Conservation (phyloP, 768 basidiomycete genomes). For the Russula compacta region DNA sequence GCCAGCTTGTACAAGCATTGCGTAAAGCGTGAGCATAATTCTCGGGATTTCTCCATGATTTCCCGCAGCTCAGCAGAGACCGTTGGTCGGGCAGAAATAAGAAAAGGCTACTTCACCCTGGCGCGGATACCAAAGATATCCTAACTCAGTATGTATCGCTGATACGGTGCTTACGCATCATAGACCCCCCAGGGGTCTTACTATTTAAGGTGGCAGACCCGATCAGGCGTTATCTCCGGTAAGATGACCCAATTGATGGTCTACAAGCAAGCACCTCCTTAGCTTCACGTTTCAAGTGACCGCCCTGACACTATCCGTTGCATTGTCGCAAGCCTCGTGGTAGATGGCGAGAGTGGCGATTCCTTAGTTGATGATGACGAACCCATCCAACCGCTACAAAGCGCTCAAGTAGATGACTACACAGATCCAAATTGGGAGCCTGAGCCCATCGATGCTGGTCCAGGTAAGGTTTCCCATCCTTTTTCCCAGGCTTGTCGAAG, state of each 20-base stretch:
- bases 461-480: slow-evolving; percentile 42
- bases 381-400: slow-evolving; percentile 64
- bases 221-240: slow-evolving; percentile 84
- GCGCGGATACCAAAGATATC: slow-evolving; percentile 89
- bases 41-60: not conserved
- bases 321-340: slow-evolving; percentile 86
- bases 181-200: slow-evolving; percentile 90
- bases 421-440: slow-evolving; percentile 91
- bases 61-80: slow-evolving; percentile 1
- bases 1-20: slow-evolving; percentile 63
- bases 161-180: slow-evolving; percentile 79
- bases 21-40: slow-evolving; percentile 58
- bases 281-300: slow-evolving; percentile 33
- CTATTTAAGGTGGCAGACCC: slow-evolving; percentile 92
- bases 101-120: slow-evolving; percentile 87
- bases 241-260: slow-evolving; percentile 8
- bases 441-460: slow-evolving; percentile 93
- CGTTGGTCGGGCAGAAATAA: slow-evolving; percentile 46
- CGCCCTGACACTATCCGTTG: slow-evolving; percentile 90
- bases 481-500: not conserved
- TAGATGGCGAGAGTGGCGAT: slow-evolving; percentile 74
- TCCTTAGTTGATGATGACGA: slow-evolving; percentile 81
- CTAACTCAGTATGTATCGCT: slow-evolving; percentile 85
- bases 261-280: not conserved
- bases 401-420: slow-evolving; percentile 76